phyloP scores from a whole-genome alignment of 495 filamentous ascomycete species.

The Lasiosphaeria miniovina region DNA sequence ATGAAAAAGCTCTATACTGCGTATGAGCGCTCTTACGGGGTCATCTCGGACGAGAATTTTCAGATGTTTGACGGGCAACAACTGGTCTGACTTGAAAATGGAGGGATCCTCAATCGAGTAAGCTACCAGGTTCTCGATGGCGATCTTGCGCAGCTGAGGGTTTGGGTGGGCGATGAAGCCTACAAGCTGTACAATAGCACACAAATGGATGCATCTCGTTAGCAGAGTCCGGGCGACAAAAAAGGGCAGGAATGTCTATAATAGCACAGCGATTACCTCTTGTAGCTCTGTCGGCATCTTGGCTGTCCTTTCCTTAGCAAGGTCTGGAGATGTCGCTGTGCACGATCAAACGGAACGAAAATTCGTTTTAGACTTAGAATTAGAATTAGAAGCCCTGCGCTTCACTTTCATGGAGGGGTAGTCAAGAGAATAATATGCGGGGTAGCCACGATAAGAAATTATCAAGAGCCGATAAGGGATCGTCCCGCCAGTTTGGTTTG shows the following conservation, averaged over 20 bases:
- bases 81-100: slow-evolving; percentile 78
- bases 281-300: slow-evolving; percentile 79
- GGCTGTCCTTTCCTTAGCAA: neutral
- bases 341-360: no score
- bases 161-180: slow-evolving; percentile 90
- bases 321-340: no score
- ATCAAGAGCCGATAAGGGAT: neutral
- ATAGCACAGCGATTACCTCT: slow-evolving; percentile 51
- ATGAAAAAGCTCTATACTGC: no score
- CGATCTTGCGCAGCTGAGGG: slow-evolving; percentile 70
- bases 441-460: slow-evolving; percentile 7
- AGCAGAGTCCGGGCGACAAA: slow-evolving; percentile 14
- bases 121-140: slow-evolving; percentile 79
- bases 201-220: neutral
- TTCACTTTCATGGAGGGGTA: slow-evolving; percentile 17
- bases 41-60: slow-evolving; percentile 87
- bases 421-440: neutral
- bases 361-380: no score
- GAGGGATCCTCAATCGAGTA: slow-evolving; percentile 73
- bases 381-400: no score
- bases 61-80: slow-evolving; percentile 80
- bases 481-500: no score
- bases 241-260: neutral
- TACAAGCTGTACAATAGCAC: slow-evolving; percentile 67
- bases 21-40: slow-evolving; percentile 64